Base-by-base conservation (phyloP, 441 rosid species). In the Gossypium trilobum region DNA sequence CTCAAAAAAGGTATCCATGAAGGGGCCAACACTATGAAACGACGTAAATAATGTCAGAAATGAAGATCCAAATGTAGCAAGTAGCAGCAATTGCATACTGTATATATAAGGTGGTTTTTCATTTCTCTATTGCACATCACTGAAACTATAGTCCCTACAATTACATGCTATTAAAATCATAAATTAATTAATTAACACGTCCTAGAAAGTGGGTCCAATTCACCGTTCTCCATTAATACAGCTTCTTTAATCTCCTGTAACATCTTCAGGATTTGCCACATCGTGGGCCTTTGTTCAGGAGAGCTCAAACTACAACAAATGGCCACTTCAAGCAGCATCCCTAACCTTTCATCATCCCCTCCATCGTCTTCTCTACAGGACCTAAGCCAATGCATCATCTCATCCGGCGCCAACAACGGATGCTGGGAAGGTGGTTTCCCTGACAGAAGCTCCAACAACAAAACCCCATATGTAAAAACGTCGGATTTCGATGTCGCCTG, bases 211-310 rank as follows among this genome's bases (percentile, higher is more conserved):
- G 71, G 74, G 79, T 82, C 88, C 83, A 73, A 46, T 63, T 79
- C 88, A 55, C 76, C 73, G 10, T 84, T 89, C 58, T 89, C 94
- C 75, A 71, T 82, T 42, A 80, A 57, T 51, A 78, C 89, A 4
- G 77, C 87, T 63, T 89, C 96, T 79, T 91, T 93, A 72, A 93
- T 87, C 84, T 89, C 92, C 56, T 90, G 97, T 68, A 91, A 75
- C 97, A 89, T 87, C 87, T 90, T 90, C 82, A 91, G 71, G 6
- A 91, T 95, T 75, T 89, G 97, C 96, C 97, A 90, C 98, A 90
- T 90, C 0, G 93, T 88, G 0, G 98, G 97, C 73, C 98, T 82
- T 76, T 90, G 97, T 52, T 93, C 97, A 1, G 93, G 88, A 22
- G 95, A 88, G 16, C 75, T 81, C 83, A 73, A 79, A 67, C 87